Percentiles rank a stretch among this genome's conserved stretches.
These are phyloP conservation scores for Graphium sp. DNA, from an alignment of 2,329 filamentous ascomycete species.

Conservation along the genomic window DNA sequence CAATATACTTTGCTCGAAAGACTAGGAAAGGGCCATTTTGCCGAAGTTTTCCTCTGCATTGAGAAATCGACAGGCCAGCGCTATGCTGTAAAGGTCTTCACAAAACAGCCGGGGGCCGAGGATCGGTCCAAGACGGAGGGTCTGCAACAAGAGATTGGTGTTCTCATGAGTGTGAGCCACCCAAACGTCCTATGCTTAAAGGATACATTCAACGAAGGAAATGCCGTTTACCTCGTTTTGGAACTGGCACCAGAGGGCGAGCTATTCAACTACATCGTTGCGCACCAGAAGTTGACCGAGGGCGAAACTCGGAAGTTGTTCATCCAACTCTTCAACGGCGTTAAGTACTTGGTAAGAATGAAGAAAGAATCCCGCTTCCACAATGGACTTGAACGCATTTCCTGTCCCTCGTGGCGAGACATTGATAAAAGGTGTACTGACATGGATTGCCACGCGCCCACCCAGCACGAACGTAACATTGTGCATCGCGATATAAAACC, in stretches of 20 bases:
- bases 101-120: conserved; percentile 65
- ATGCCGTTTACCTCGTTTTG: conserved; percentile 79
- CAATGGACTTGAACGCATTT: neutral
- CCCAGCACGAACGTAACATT: conserved; percentile 86
- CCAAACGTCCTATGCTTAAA: conserved; percentile 85
- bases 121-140: conserved; percentile 73
- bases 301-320: conserved; percentile 75
- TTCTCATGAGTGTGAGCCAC: conserved; percentile 94
- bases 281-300: conserved; percentile 77
- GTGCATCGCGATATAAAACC: conserved; percentile 97
- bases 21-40: conserved; percentile 89
- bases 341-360: conserved; percentile 75
- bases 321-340: conserved; percentile 75
- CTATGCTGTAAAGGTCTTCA: conserved; percentile 91
- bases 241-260: conserved; percentile 88
- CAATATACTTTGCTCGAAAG: conserved; percentile 75
- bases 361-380: too few relatives aligned
- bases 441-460: too few relatives aligned
- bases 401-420: too few relatives aligned
- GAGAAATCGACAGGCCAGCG: conserved; percentile 69
- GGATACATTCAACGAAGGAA: conserved; percentile 83
- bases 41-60: conserved; percentile 78
- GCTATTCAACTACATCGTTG: conserved; percentile 87
- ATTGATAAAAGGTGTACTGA: too few relatives aligned
- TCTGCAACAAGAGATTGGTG: conserved; percentile 87